Base-by-base conservation (phyloP, 2,329 filamentous ascomycete genomes). In the Penicillium thymicola region DNA sequence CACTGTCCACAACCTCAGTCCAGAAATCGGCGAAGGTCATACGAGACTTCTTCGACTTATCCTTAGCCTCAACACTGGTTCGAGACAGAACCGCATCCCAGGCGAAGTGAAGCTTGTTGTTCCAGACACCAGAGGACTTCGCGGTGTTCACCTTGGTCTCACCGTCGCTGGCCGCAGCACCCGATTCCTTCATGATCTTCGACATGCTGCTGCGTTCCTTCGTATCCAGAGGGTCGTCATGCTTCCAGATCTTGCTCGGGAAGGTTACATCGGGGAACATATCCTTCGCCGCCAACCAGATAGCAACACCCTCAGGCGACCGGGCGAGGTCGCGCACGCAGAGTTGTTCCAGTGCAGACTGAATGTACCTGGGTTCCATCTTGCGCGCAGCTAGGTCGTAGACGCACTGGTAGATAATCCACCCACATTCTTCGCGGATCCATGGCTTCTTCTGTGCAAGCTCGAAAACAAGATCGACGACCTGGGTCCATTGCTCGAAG, bases 401-500 rank as follows among this genome's bases (percentile, higher is more conserved):
- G 37, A 94, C 73, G 14, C 88, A 86, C 68, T 91, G 85, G 43
- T 89, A 87, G 27, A 97, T 79, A 46, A 94, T 85, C 81, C 87
- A 90, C 32, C 89, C 91, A 67, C 91, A 96, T 71, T 96, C 90
- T 67, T 93, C 87, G 59, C 90, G 85, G 63, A 97, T 81, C 93
- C 92, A 97, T 32, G 89, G 85, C 74, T 96, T 95, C 75, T 89
- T 89, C 65, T 85, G 83, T 40, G 89, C 86, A 58, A 97, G 81
- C 59, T 86, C 83, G 65, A 92, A 82, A 32, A 97, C 77, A 51
- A 89, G 77, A 52, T 88, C 83, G 46, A 97, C 77, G n/a, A 96
- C 79, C 53, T 81, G 78, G 44, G 80, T 78, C 75, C 76, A 78
- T 46, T 81, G 74, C 57, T 77, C 69, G 51, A 77, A 81, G 5